phyloP scores from a whole-genome alignment of 805 yeast genomes.

The Spathaspora hagerdaliae region DNA sequence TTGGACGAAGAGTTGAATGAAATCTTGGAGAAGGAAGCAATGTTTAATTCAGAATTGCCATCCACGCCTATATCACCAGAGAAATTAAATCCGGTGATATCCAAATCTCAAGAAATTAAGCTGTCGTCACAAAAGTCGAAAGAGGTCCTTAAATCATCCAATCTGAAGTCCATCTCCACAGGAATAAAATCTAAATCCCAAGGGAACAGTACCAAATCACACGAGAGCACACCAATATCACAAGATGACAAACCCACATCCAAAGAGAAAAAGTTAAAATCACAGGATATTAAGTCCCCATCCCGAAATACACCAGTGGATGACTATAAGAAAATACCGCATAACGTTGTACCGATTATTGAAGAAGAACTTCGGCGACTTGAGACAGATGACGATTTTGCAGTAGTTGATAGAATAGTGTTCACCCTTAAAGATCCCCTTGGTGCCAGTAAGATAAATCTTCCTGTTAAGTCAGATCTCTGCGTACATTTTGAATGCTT shows the following conservation, averaged over 20 bases:
- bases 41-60: neutral
- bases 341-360: slow-evolving; percentile 24
- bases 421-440: slow-evolving; percentile 39
- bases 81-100: neutral
- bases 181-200: no score
- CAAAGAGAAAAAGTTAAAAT: neutral
- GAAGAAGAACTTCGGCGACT: slow-evolving; percentile 21
- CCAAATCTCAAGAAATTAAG: neutral
- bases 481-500: slow-evolving; percentile 44
- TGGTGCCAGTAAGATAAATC: slow-evolving; percentile 31
- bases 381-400: slow-evolving; percentile 23
- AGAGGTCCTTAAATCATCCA: no score
- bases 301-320: no score
- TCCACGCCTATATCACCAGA: neutral
- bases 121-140: neutral
- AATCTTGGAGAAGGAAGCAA: slow-evolving; percentile 1
- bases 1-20: slow-evolving; percentile 16
- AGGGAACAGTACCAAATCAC: no score
- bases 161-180: no score
- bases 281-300: no score
- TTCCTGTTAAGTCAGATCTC: slow-evolving; percentile 35
- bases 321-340: slow-evolving; percentile 23
- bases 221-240: neutral
- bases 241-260: slow-evolving; percentile 1
- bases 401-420: slow-evolving; percentile 31